These are phyloP conservation scores for Suhomyces faveliae DNA, from an alignment of 805 yeast species.

Conservation along the genomic window DNA sequence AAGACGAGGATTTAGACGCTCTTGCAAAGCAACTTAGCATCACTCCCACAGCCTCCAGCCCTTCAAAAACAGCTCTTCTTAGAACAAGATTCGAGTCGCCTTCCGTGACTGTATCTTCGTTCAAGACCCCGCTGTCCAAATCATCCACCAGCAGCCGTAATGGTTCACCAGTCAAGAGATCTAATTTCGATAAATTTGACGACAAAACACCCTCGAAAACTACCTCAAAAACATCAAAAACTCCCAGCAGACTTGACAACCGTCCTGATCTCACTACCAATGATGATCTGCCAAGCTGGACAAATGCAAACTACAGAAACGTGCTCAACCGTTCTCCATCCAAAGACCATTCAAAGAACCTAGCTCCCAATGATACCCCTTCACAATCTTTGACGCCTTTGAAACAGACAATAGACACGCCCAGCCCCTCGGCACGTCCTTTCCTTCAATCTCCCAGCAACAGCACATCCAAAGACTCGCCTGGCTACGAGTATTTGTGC, in stretches of 20 bases:
- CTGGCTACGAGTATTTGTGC: constrained; percentile 72
- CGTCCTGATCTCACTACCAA: constrained; percentile 9
- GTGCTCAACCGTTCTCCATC: constrained; percentile 15
- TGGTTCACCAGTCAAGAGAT: constrained; percentile 13
- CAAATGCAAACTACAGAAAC: constrained; percentile 20
- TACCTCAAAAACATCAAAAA: background rate
- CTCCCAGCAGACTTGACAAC: background rate
- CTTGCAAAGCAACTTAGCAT: constrained; percentile 38
- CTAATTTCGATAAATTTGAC: background rate
- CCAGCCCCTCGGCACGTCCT: constrained; percentile 15
- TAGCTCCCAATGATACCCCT: background rate
- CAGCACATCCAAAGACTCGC: constrained; percentile 29
- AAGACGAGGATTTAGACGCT: constrained; percentile 37
- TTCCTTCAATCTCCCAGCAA: constrained; percentile 29
- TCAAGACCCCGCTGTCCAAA: constrained; percentile 32
- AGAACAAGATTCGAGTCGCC: constrained; percentile 39
- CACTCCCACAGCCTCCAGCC: constrained; percentile 19
- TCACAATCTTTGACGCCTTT: constrained; percentile 10
- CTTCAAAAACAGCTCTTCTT: constrained; percentile 27
- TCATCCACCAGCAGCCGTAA: constrained; percentile 18
- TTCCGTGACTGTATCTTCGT: constrained; percentile 42
- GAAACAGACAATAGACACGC: constrained; percentile 11
- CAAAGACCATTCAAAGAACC: background rate
- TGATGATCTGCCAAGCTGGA: constrained; percentile 21
- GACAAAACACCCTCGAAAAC: background rate